These are phyloP conservation scores for Alternaria triticina DNA, from an alignment of 2,329 filamentous ascomycete genomes.

Conservation along the genomic window DNA sequence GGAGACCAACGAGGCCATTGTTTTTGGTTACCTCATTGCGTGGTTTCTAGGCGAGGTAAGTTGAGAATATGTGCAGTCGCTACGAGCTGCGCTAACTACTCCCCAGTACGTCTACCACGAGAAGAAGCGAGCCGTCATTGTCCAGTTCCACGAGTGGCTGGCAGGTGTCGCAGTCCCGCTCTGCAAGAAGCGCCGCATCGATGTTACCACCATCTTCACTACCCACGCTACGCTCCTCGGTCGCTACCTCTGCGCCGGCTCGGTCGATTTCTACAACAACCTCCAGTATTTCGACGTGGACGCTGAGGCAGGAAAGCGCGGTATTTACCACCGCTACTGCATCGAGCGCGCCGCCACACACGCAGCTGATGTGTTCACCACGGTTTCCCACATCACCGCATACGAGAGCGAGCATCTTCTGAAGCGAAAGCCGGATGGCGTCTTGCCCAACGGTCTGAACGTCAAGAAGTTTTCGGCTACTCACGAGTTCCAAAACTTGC, in stretches of 20 bases:
- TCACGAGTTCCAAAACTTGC: conserved; percentile 98
- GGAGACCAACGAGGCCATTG: conserved; percentile 96
- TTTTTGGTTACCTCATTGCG: conserved; percentile 95
- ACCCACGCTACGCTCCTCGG: conserved; percentile 96
- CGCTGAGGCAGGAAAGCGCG: conserved; percentile 93
- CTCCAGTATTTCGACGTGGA: conserved; percentile 97
- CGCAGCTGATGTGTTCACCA: conserved; percentile 95
- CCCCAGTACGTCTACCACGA: conserved; percentile 89
- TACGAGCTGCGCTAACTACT: conserved; percentile 19
- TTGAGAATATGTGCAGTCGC: conserved; percentile 1
- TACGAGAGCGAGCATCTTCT: conserved; percentile 97
- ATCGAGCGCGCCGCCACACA: conserved; percentile 95
- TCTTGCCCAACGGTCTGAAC: conserved; percentile 94
- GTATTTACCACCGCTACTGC: conserved; percentile 98
- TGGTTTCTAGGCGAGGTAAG: conserved; percentile 97
- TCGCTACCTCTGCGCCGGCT: conserved; percentile 94
- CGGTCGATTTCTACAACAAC: conserved; percentile 99
- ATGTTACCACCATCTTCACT: conserved; percentile 97
- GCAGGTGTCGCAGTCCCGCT: conserved; percentile 91
- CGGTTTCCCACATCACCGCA: conserved; percentile 96
- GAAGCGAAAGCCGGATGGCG: conserved; percentile 96
- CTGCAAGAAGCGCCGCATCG: conserved; percentile 91
- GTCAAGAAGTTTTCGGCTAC: conserved; percentile 98
- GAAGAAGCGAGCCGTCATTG: conserved; percentile 89
- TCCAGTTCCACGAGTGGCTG: conserved; percentile 99